Conservation (phyloP, 2,329 filamentous ascomycete genomes). For the Fusarium brevicatenulatum region DNA sequence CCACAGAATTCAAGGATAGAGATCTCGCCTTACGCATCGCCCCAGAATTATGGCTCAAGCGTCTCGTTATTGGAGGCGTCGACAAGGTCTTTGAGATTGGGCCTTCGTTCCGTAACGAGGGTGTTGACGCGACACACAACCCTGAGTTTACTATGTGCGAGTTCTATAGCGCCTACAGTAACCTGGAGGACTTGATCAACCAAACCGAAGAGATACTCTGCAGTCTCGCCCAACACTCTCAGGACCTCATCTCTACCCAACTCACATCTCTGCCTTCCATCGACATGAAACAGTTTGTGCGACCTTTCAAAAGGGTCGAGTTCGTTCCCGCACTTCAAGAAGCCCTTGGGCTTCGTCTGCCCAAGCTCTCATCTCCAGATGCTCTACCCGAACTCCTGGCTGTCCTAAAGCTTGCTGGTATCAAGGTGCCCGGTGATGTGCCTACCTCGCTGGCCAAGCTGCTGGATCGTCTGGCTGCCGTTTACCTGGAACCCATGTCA, state of each 20-base stretch:
- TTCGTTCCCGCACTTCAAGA: slow-evolving; percentile 84
- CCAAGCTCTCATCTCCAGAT: slow-evolving; percentile 65
- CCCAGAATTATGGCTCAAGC: slow-evolving; percentile 94
- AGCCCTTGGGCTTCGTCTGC: slow-evolving; percentile 71
- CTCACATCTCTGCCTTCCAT: slow-evolving; percentile 60
- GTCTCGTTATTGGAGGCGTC: slow-evolving; percentile 87
- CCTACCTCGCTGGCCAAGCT: slow-evolving; percentile 70
- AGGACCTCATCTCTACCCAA: slow-evolving; percentile 56
- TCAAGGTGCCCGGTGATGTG: slow-evolving; percentile 73
- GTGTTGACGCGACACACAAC: slow-evolving; percentile 90
- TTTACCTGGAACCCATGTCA: slow-evolving; percentile 83
- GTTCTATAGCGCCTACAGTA: slow-evolving; percentile 90
- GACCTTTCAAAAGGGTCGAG: slow-evolving; percentile 74
- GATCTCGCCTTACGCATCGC: slow-evolving; percentile 85
- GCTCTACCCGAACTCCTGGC: slow-evolving; percentile 68
- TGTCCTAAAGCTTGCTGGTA: slow-evolving; percentile 65
- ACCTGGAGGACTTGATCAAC: slow-evolving; percentile 76
- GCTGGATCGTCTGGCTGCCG: slow-evolving; percentile 81
- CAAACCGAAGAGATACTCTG: slow-evolving; percentile 79
- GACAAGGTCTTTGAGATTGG: slow-evolving; percentile 94
- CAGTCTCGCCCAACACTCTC: slow-evolving; percentile 65
- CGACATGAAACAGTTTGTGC: slow-evolving; percentile 59
- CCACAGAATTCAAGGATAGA: slow-evolving; percentile 78
- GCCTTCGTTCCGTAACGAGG: slow-evolving; percentile 91
- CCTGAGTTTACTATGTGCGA: slow-evolving; percentile 98